phyloP scores from a whole-genome alignment of 2,329 filamentous ascomycete genomes.

The Exophiala oligosperma region DNA sequence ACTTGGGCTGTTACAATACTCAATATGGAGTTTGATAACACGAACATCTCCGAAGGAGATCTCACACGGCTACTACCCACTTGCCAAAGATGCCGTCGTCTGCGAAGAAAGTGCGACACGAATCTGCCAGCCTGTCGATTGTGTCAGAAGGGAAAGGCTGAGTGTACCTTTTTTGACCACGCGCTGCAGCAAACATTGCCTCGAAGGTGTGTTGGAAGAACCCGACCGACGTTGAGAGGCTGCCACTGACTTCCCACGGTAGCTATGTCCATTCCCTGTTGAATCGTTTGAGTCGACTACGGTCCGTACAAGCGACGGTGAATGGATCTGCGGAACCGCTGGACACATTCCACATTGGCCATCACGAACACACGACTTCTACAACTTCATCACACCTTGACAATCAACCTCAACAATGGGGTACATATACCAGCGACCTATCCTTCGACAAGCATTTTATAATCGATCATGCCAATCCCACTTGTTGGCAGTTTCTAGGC shows the following conservation, averaged over 20 bases:
- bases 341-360: conserved; percentile 8
- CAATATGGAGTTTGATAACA: conserved; percentile 23
- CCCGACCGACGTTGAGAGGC: neutral
- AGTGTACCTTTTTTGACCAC: conserved; percentile 34
- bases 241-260: conserved; percentile 1
- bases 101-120: conserved; percentile 32
- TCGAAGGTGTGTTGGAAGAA: conserved; percentile 25
- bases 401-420: conserved; percentile 21
- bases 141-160: conserved; percentile 33
- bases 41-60: conserved; percentile 32
- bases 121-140: conserved; percentile 31
- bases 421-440: conserved; percentile 26
- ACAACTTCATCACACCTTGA: conserved; percentile 16
- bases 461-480: conserved; percentile 29
- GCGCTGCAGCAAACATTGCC: conserved; percentile 31
- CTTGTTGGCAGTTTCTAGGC: conserved; percentile 31
- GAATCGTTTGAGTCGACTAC: conserved; percentile 26
- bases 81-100: conserved; percentile 31
- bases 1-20: conserved; percentile 23
- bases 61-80: conserved; percentile 31
- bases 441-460: conserved; percentile 33
- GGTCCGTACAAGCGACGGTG: conserved; percentile 27
- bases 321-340: conserved; percentile 18
- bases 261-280: conserved; percentile 32
- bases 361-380: conserved; percentile 18